Percentiles rank a stretch among this genome's conserved stretches.
Evolutionary conservation across 495 filamentous ascomycete genomes (phyloP).

Genomic region (Neurospora sp.): DNA sequence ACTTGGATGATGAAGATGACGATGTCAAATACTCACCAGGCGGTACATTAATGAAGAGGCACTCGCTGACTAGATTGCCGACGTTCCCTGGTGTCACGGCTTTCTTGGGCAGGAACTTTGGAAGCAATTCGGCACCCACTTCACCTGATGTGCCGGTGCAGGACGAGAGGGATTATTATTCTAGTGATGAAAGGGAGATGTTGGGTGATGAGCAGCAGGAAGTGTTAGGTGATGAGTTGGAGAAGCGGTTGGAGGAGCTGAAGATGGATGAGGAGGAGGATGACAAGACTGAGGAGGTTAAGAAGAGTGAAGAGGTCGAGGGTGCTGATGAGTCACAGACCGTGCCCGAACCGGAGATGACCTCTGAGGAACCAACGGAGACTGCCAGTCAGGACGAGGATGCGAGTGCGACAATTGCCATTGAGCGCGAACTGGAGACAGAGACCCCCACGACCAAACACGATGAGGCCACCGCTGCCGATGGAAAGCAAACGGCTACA

Average conservation of each 20-base stretch:
- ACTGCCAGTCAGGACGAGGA: background rate
- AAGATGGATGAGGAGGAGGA: background rate
- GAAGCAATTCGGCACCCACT: background rate
- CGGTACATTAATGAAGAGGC: background rate
- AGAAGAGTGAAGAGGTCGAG: background rate
- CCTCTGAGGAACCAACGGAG: background rate
- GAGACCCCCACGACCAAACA: background rate
- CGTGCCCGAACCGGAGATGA: background rate
- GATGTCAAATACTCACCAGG: background rate
- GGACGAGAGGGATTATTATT: background rate
- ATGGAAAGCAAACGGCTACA: background rate
- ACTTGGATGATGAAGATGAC: background rate
- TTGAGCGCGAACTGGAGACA: background rate
- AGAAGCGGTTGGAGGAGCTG: background rate
- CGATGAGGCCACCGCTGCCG: background rate
- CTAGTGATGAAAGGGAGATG: background rate
- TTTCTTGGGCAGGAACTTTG: background rate
- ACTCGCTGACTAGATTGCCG: background rate
- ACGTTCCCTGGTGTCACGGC: background rate
- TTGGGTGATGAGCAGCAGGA: background rate
- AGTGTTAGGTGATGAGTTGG: background rate
- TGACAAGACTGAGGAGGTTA: background rate
- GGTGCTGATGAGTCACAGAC: background rate
- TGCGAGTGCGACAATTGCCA: background rate
- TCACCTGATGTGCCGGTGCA: background rate